Conservation (phyloP, 1,284 basidiomycete genomes). For the Cryptococcus maquisensis region DNA sequence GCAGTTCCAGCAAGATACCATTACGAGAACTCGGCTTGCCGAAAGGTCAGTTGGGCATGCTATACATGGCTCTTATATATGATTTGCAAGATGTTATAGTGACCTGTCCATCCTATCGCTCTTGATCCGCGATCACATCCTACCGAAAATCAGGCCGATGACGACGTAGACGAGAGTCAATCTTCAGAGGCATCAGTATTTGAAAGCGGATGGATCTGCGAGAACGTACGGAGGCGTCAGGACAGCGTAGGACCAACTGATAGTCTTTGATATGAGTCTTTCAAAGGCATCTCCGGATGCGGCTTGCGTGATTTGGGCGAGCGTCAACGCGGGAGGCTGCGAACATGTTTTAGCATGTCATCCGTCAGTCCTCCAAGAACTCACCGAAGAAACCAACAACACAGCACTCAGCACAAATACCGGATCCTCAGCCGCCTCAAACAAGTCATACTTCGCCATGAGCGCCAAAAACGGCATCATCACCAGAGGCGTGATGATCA, state of each 20-base stretch:
- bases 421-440: constrained; percentile 51
- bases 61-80: no score
- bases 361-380: constrained; percentile 37
- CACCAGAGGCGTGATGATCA: constrained; percentile 77
- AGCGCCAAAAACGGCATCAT: constrained; percentile 68
- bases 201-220: no score
- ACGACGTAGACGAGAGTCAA: constrained; percentile 70
- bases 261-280: constrained; percentile 64
- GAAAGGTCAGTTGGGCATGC: no score
- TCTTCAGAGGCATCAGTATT: constrained; percentile 4
- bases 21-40: no score
- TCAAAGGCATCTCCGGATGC: constrained; percentile 86
- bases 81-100: no score
- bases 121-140: constrained; percentile 23
- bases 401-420: constrained; percentile 57
- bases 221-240: constrained; percentile 72
- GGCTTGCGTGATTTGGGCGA: constrained; percentile 75
- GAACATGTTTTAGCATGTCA: constrained; percentile 2
- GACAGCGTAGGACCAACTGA: constrained; percentile 52
- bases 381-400: constrained; percentile 64
- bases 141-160: constrained; percentile 56
- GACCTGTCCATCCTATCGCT: no score
- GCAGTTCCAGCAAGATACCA: no score
- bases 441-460: constrained; percentile 60
- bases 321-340: constrained; percentile 48